Conservation (phyloP, 2,329 filamentous ascomycete species). For the Pestalotiopsis fici region DNA sequence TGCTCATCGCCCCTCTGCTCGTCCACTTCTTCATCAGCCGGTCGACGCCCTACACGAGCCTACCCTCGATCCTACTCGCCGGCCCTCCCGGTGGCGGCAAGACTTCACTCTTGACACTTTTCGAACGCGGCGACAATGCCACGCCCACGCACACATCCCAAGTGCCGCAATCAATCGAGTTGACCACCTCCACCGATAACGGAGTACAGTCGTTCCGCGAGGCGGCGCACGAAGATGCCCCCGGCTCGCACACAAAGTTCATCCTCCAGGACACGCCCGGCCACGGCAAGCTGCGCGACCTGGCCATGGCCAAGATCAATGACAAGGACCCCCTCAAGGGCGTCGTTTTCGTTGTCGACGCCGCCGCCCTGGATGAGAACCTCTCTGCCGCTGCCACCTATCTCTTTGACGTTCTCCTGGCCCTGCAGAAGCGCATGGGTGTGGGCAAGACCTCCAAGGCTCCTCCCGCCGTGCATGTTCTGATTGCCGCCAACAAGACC, state of each 20-base stretch:
- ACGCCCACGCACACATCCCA: constrained; percentile 59
- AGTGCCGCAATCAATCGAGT: constrained; percentile 50
- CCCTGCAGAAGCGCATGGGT: constrained; percentile 73
- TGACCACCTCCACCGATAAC: constrained; percentile 50
- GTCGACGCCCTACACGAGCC: constrained; percentile 62
- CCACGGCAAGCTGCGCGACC: constrained; percentile 86
- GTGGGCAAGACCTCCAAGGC: constrained; percentile 56
- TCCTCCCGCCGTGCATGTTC: constrained; percentile 65
- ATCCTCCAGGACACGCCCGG: constrained; percentile 87
- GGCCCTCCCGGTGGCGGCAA: constrained; percentile 86
- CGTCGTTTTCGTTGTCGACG: constrained; percentile 88
- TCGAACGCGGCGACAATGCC: constrained; percentile 54
- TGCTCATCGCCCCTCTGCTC: constrained; percentile 72
- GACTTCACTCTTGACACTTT: constrained; percentile 80
- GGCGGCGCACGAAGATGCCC: constrained; percentile 55
- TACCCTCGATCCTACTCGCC: constrained; percentile 77
- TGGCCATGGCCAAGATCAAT: constrained; percentile 56
- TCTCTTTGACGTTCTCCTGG: constrained; percentile 84
- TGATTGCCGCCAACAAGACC: constrained; percentile 92
- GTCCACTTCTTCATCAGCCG: constrained; percentile 76
- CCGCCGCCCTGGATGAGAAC: constrained; percentile 64
- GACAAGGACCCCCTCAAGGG: constrained; percentile 40
- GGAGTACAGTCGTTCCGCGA: constrained; percentile 47
- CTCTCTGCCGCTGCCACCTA: constrained; percentile 78
- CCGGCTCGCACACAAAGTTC: constrained; percentile 66